Evolutionary conservation across 2,329 filamentous ascomycete species (phyloP).

Genomic region (Periglandula ipomoeae): DNA sequence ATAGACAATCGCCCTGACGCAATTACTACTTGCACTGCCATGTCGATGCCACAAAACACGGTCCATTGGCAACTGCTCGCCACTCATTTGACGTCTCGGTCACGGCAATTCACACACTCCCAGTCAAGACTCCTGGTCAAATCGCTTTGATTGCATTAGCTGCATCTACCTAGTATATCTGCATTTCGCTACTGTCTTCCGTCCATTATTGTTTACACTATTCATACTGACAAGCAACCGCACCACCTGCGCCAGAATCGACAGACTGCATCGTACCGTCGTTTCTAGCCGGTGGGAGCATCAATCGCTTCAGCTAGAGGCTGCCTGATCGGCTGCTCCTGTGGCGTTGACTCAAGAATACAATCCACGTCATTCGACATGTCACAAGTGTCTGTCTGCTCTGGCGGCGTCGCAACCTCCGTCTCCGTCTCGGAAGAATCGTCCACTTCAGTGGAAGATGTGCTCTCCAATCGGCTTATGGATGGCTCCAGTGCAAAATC

Average conservation of each 20-base stretch:
- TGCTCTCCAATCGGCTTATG: background rate
- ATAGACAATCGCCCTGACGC: too few species aligned
- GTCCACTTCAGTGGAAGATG: conserved; percentile 13
- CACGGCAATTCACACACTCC: background rate
- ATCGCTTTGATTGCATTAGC: background rate
- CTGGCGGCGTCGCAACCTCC: background rate
- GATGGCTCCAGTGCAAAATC: conserved; percentile 9
- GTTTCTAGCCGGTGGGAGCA: conserved; percentile 1
- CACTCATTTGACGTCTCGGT: too few species aligned
- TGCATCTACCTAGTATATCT: background rate
- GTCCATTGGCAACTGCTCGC: too few species aligned
- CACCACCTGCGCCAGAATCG: background rate
- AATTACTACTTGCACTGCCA: too few species aligned
- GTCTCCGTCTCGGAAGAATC: conserved; percentile 20
- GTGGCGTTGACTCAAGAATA: background rate
- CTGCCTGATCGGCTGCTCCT: background rate
- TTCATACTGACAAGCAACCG: background rate
- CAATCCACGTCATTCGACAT: background rate
- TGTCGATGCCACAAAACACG: too few species aligned
- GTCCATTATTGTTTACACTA: background rate
- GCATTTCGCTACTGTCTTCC: background rate
- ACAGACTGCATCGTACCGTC: background rate
- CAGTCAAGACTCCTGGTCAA: background rate
- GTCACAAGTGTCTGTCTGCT: background rate
- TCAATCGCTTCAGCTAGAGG: background rate